Evolutionary conservation across 768 basidiomycete species (phyloP).

Genomic region (Kondoa malvinella): DNA sequence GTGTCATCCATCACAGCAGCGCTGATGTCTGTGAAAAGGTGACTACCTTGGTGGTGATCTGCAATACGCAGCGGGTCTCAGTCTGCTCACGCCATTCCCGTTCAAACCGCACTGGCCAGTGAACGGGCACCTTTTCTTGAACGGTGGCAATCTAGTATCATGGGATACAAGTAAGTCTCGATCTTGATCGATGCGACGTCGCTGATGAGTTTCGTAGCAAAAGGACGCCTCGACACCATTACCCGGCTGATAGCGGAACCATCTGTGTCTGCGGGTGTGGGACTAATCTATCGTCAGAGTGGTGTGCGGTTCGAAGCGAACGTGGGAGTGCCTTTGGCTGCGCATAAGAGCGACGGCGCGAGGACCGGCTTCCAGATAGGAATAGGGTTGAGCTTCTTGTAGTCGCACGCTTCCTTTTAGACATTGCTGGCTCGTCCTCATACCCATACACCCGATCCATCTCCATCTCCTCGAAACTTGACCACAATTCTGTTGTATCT

Average conservation of each 20-base stretch:
- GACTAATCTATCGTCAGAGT: constrained; percentile 65
- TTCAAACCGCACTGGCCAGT: constrained; percentile 62
- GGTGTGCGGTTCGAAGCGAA: constrained; percentile 75
- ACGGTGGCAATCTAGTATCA: constrained; percentile 56
- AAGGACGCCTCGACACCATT: constrained; percentile 29
- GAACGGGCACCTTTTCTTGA: constrained; percentile 62
- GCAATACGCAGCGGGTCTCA: constrained; percentile 59
- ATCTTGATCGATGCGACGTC: neutral
- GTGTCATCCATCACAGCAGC: neutral
- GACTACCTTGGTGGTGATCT: constrained; percentile 72
- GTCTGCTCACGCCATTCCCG: constrained; percentile 58
- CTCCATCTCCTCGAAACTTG: neutral
- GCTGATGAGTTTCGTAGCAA: constrained; percentile 26
- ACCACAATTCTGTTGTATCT: too few relatives aligned
- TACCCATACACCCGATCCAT: neutral
- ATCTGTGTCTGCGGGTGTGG: constrained; percentile 62
- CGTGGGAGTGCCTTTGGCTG: constrained; percentile 63
- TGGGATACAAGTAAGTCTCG: constrained; percentile 42
- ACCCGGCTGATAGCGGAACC: constrained; percentile 35
- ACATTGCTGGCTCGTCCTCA: neutral
- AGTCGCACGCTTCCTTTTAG: constrained; percentile 28
- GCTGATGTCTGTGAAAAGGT: constrained; percentile 35
- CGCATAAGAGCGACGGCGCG: constrained; percentile 47
- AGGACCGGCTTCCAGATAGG: constrained; percentile 64
- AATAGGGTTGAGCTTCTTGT: constrained; percentile 63